Evolutionary conservation across 768 basidiomycete genomes (phyloP), one percentile per base, ranked within the genome.

Genomic region (Collybia mongolica): DNA sequence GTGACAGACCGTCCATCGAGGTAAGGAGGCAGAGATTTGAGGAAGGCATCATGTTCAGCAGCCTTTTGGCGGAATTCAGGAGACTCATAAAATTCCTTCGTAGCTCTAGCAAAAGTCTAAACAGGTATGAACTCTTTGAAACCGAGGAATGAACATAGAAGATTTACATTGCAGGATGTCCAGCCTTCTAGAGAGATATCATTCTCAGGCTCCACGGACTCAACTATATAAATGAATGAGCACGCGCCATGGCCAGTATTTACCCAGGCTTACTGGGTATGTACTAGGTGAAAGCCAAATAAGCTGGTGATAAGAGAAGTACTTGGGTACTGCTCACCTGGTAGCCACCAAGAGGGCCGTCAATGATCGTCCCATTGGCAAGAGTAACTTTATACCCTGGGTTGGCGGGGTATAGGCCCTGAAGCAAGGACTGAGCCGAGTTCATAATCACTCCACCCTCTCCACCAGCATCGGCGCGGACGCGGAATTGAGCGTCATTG

Each of bases 171-270:
- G 60, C 87, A 89, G 6, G 68, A 66, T 15, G 80, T 77, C 62
- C 72, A 87, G 17, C 85, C 86, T 54, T 89, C 85, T 15, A 90
- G 65, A 1, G 83, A 81, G n/a, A 86, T 68, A 52, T 85, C 81
- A 39, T 83, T 70, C 24, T 76, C 66, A 2, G 84, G 77, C 40
- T 86, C 77, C 11, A 88, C 80, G 7, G 83, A 78, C 51, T 87
- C 76, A 51, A 88, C 84, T 79, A 51, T 11, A 6, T 32, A 14
- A 44, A 29, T 47, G 2, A n/a, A 24, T 38, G 32, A 22, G 22
- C 29, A 18, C n/a, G 17, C 22, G 19, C 39, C 23, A n/a, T 43
- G n/a, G 19, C 6, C 5, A 26, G 26, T 20, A 9, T 12, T 12
- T 9, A 32, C 1, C 17, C 29, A 18, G 2, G 63, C 72, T 54